These are phyloP conservation scores for Achaetomiella virescens DNA, from an alignment of 495 filamentous ascomycete genomes.

Conservation along the genomic window DNA sequence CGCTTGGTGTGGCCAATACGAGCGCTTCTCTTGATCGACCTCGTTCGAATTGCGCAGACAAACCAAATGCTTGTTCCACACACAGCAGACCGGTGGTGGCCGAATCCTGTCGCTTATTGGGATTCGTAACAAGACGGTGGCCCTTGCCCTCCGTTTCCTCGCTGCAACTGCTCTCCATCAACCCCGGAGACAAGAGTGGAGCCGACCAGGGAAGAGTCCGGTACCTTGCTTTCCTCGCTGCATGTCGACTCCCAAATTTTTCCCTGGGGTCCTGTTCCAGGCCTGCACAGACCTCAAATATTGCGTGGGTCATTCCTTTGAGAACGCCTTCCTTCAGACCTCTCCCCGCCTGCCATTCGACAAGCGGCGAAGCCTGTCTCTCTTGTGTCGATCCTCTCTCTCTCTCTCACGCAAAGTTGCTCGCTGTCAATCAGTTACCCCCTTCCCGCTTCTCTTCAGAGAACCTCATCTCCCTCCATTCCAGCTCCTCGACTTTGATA, in stretches of 20 bases:
- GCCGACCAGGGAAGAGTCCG: constrained; percentile 1
- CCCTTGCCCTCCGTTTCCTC: too few species aligned
- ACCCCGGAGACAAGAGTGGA: neutral
- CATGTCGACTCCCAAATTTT: neutral
- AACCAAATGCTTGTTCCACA: too few species aligned
- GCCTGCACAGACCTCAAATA: constrained; percentile 3
- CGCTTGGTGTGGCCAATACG: too few species aligned
- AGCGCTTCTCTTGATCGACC: too few species aligned
- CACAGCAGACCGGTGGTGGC: too few species aligned
- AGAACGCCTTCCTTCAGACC: constrained; percentile 3
- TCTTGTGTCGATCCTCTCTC: too few species aligned
- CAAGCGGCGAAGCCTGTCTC: neutral
- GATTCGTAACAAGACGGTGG: too few species aligned
- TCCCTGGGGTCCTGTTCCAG: neutral
- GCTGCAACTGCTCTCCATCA: too few species aligned
- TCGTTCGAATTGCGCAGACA: too few species aligned
- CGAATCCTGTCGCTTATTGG: too few species aligned
- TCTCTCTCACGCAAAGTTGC: neutral
- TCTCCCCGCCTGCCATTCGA: neutral
- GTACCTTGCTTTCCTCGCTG: constrained; percentile 16
- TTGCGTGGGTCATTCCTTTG: neutral
- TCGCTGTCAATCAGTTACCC: neutral
- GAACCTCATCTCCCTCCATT: constrained; percentile 1
- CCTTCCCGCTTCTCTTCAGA: neutral
- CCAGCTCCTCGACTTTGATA: neutral